Base-by-base conservation (phyloP, 139 green algal species). In the Haematococcus lacustris region DNA sequence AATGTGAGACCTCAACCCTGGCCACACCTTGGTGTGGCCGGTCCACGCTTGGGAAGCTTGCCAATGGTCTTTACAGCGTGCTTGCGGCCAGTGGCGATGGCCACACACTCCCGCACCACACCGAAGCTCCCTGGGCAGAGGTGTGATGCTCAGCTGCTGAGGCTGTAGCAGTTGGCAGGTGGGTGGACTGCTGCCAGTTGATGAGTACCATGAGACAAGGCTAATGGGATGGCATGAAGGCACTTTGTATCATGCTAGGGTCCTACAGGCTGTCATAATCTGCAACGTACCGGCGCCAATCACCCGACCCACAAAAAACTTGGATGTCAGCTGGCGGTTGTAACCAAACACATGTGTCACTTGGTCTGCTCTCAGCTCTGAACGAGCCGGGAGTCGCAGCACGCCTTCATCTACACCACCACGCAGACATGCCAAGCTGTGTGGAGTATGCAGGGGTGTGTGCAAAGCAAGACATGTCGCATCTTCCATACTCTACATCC, bases 81-180 rank as follows among this genome's bases (percentile, higher is more conserved):
- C 17, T 78, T 65, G 3, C 71, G 40, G 1, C 82, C 82, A 0
- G 80, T 83, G 0, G 50, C 28, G 9, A 83, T 82, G 66, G 93
- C 83, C 0, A 88, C 81, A 33, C 78, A 88, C 74, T 93, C 85
- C 1, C 92, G 82, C 50, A 97, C 93, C 3, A 96, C 84, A 3
- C 93, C 93, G 85, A 96, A 97, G 81, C 78, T 90, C 51, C 93
- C 93, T 3, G 91, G 88, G 0, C 93, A 92, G 35, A 97, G 17
- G 30, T 66, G 60, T 66, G 60, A 23, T 25, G 17, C 7, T 38
- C 17, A n/a, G 32, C 9, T 3, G 34, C 3, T 39, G 64, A 26
- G 13, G 3, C 28, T 23, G 28, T 69, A 59, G 34, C 38, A 34
- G 38, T 59, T 9, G 41, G 34, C 63, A 57, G 17, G 47, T 57